These are phyloP conservation scores for Polytrichum commune DNA, from an alignment of 225 moss, liverwort and hornwort species.

Conservation along the genomic window DNA sequence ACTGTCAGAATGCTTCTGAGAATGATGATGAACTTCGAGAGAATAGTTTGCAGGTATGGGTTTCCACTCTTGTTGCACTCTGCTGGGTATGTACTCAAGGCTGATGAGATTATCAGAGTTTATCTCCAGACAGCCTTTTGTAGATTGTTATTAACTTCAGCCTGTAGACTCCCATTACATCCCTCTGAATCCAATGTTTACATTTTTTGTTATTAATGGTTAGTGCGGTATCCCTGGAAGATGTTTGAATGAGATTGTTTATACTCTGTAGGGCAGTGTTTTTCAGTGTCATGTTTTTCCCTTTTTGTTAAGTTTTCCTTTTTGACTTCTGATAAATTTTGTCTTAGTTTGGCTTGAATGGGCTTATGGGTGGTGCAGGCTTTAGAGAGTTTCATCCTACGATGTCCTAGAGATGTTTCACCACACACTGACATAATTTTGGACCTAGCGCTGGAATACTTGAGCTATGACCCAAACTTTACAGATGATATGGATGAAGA, in stretches of 20 bases:
- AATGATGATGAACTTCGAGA: slow-evolving; percentile 98
- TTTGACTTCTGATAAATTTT: not conserved
- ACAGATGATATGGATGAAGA: slow-evolving; percentile 99
- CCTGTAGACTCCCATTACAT: too few species aligned
- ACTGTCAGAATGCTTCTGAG: slow-evolving; percentile 97
- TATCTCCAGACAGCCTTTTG: too few species aligned
- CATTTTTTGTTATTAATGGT: too few species aligned
- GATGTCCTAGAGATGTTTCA: slow-evolving; percentile 93
- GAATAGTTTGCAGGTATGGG: slow-evolving; percentile 90
- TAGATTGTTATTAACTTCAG: too few species aligned
- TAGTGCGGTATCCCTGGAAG: too few species aligned
- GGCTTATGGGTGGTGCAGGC: slow-evolving; percentile 45
- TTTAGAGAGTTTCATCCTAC: slow-evolving; percentile 92
- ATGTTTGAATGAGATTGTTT: too few species aligned
- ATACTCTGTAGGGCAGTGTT: too few species aligned
- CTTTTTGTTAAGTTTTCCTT: not conserved
- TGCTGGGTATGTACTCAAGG: too few species aligned
- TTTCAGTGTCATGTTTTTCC: too few species aligned
- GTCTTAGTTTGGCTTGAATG: not conserved
- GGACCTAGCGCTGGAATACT: slow-evolving; percentile 84
- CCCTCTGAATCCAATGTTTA: too few species aligned
- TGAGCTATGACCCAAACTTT: slow-evolving; percentile 99
- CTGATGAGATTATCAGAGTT: too few species aligned
- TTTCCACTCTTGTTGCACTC: slow-evolving; percentile 7
- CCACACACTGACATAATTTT: slow-evolving; percentile 84